Conservation (phyloP, 768 basidiomycete species). For the Chlorophyllum brunneum region DNA sequence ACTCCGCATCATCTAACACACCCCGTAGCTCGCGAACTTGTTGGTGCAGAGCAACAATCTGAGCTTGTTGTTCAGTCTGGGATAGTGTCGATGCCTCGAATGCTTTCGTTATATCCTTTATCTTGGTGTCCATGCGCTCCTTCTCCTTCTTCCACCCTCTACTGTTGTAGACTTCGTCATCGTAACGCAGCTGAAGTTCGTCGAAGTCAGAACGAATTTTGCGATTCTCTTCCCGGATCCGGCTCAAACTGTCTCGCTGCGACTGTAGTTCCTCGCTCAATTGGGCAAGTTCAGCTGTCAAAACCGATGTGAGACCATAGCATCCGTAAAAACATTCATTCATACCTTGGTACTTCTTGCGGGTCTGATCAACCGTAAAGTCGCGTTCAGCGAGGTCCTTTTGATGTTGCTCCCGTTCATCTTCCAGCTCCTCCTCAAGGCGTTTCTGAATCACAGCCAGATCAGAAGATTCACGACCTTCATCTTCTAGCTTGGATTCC, state of each 20-base stretch:
- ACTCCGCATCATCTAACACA: slow-evolving; percentile 83
- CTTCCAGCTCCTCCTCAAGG: slow-evolving; percentile 73
- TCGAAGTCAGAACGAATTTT: slow-evolving; percentile 75
- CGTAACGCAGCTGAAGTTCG: slow-evolving; percentile 67
- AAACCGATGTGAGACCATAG: not conserved
- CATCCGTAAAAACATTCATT: not conserved
- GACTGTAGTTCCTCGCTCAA: slow-evolving; percentile 81
- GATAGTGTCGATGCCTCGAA: slow-evolving; percentile 69
- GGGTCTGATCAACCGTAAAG: slow-evolving; percentile 73
- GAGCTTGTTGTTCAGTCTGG: slow-evolving; percentile 78
- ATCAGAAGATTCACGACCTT: slow-evolving; percentile 63
- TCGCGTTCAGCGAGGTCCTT: slow-evolving; percentile 80
- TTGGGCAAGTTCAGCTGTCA: slow-evolving; percentile 68
- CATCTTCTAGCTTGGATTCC: slow-evolving; percentile 61
- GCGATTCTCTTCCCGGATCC: slow-evolving; percentile 76
- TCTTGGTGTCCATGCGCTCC: slow-evolving; percentile 82
- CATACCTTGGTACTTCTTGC: slow-evolving; percentile 82
- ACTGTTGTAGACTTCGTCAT: slow-evolving; percentile 75
- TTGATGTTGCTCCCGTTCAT: slow-evolving; percentile 72
- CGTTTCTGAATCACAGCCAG: slow-evolving; percentile 60
- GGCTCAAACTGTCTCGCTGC: slow-evolving; percentile 70
- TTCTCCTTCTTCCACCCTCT: slow-evolving; percentile 86
- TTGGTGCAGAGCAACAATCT: slow-evolving; percentile 79
- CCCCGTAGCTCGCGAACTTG: slow-evolving; percentile 81
- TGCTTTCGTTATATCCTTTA: slow-evolving; percentile 67